phyloP scores from a whole-genome alignment of 2,329 filamentous ascomycete genomes.

The Escovopsis sp. region DNA sequence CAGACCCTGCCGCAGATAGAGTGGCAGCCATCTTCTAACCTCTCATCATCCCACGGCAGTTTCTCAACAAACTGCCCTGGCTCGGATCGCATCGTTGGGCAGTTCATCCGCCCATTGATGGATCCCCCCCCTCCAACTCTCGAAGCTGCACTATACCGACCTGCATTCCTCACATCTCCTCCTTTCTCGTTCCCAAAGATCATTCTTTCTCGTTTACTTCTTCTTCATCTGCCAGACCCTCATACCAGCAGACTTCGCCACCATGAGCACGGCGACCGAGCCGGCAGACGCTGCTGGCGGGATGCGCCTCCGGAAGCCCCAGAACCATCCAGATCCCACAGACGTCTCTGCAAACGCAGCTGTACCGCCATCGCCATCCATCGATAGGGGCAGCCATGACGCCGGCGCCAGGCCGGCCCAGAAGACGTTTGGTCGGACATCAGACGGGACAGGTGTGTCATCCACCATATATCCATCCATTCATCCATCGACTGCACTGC shows the following conservation, averaged over 20 bases:
- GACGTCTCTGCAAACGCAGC: too few species aligned
- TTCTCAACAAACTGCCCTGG: slow-evolving; percentile 6
- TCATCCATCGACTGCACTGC: too few species aligned
- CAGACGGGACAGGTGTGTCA: slow-evolving; percentile 71
- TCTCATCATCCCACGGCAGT: slow-evolving; percentile 1
- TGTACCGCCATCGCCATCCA: background rate
- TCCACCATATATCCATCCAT: too few species aligned
- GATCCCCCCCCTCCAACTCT: background rate
- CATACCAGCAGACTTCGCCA: slow-evolving; percentile 4
- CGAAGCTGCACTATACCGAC: too few species aligned
- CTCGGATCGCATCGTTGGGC: slow-evolving; percentile 4
- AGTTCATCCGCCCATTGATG: background rate
- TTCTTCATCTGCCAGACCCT: background rate
- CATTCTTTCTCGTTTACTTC: background rate
- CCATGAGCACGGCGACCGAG: slow-evolving; percentile 19
- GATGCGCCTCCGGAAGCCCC: slow-evolving; percentile 17
- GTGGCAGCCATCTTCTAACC: too few species aligned
- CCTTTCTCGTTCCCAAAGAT: too few species aligned
- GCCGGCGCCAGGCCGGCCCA: slow-evolving; percentile 20
- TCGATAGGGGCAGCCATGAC: slow-evolving; percentile 2
- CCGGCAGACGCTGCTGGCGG: slow-evolving; percentile 7
- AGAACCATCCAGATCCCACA: background rate
- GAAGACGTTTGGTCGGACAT: slow-evolving; percentile 83
- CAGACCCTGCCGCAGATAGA: too few species aligned
- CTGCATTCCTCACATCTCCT: background rate